Base-by-base conservation (phyloP, 2,329 filamentous ascomycete species). In the Neofusicoccum ribis region DNA sequence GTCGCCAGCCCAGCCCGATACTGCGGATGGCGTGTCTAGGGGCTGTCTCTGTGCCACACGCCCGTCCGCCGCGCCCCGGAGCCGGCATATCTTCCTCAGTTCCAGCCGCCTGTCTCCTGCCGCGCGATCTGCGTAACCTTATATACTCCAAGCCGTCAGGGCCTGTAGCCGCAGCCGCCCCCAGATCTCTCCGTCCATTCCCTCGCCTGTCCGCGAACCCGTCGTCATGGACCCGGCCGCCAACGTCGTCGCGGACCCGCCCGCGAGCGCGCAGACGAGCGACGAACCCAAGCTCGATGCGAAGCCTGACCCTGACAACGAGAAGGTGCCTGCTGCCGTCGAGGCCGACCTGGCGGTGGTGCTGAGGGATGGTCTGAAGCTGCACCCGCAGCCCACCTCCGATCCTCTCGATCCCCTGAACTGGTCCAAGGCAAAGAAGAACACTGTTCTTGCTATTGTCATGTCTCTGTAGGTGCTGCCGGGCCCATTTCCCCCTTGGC, bases 371-470 rank as follows among this genome's bases (percentile, higher is more conserved):
- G 76, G 76, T 36, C 65, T 74, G 46, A 73, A 68, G 46, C 65
- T 78, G n/a, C 76, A 86, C 49, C 75, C 74, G 15, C 67, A 63
- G 11, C 75, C 76, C 7, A 76, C 75, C 3, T 69, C 68, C 1
- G 72, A 77, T 66, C 61, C 37, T 31, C 71, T 70, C 5, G 76
- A 78, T 65, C 76, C 76, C 8, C 66, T 78, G 52, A 78, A 78
- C 51, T 78, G 76, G 76, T 73, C 72, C 1, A 72, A 59, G 37
- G 63, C 66, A 60, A 76, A 73, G 74, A 78, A 78, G 69, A 78
- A 84, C 70, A 71, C 69, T 1, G 82, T 84, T 49, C 73, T 86
- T 3, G 76, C 76, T 2, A 84, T 86, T 66, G 81, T 85, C 15
- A 85, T 85, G 83, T 73, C 81, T 39, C 78, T 84, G 80, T 85